These are phyloP conservation scores for Schizophyllum commune DNA, from an alignment of 1,284 basidiomycete genomes.

Conservation along the genomic window DNA sequence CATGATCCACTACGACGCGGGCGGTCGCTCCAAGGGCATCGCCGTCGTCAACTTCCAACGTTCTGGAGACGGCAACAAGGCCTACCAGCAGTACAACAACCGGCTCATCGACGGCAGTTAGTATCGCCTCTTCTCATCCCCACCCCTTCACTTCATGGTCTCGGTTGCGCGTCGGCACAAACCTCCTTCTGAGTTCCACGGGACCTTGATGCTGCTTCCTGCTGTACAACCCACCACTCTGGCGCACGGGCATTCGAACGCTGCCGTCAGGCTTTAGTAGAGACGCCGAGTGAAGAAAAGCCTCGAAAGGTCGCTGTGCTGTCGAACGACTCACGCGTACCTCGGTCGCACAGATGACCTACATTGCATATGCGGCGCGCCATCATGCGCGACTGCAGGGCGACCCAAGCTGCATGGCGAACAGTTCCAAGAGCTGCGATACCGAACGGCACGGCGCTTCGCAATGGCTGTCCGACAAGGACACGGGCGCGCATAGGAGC, in stretches of 20 bases:
- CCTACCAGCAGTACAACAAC: slow-evolving; percentile 94
- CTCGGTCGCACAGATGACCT: not conserved
- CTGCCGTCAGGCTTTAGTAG: not conserved
- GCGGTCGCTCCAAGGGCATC: slow-evolving; percentile 85
- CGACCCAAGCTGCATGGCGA: not conserved
- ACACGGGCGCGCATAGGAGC: not conserved
- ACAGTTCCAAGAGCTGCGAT: not conserved
- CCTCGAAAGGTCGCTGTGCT: slow-evolving; percentile 9
- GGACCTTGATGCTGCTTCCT: not conserved
- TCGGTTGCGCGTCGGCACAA: slow-evolving; percentile 1
- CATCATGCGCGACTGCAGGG: not conserved
- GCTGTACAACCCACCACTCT: not conserved
- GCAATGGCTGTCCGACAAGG: not conserved
- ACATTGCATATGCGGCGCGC: not conserved
- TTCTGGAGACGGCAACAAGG: slow-evolving; percentile 87
- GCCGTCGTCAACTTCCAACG: slow-evolving; percentile 85
- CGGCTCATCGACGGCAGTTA: slow-evolving; percentile 99
- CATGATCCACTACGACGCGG: slow-evolving; percentile 78
- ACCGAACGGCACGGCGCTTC: not conserved
- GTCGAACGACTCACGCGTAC: slow-evolving; percentile 2
- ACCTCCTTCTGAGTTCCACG: not conserved
- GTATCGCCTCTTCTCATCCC: slow-evolving; percentile 56
- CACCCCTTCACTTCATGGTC: slow-evolving; percentile 1
- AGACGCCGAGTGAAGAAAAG: too few relatives aligned
- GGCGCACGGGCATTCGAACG: not conserved